Evolutionary conservation across 768 basidiomycete genomes (phyloP).

Genomic region (Rhizopogon sp.): DNA sequence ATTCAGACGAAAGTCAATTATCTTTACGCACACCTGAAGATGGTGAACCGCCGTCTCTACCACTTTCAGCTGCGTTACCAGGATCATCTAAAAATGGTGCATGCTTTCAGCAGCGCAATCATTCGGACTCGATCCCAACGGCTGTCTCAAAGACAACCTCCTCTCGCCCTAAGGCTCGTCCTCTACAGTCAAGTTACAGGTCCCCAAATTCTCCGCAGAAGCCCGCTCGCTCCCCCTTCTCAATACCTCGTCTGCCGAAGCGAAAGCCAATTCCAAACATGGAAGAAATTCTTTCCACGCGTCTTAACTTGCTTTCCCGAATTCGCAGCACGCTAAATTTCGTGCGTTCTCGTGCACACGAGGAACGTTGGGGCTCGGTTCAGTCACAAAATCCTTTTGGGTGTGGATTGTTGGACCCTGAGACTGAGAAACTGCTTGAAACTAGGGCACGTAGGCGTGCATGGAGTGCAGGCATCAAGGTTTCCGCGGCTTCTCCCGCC

Average conservation of each 20-base stretch:
- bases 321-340: slow-evolving; percentile 37
- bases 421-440: slow-evolving; percentile 39
- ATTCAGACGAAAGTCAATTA: slow-evolving; percentile 21
- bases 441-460: slow-evolving; percentile 57
- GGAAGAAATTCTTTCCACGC: slow-evolving; percentile 13
- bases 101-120: not conserved
- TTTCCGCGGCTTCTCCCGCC: slow-evolving; percentile 15
- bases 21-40: slow-evolving; percentile 24
- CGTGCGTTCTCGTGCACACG: slow-evolving; percentile 36
- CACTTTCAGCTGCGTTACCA: not conserved
- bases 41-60: slow-evolving; percentile 12
- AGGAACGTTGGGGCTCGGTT: slow-evolving; percentile 36
- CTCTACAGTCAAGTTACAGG: slow-evolving; percentile 1
- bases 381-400: slow-evolving; percentile 9
- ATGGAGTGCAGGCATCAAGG: slow-evolving; percentile 54
- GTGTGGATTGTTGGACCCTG: slow-evolving; percentile 11
- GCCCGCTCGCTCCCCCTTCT: not conserved
- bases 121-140: not conserved
- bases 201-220: not conserved
- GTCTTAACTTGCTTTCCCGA: slow-evolving; percentile 24
- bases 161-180: slow-evolving; percentile 22
- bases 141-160: slow-evolving; percentile 18
- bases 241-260: slow-evolving; percentile 6
- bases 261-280: not conserved
- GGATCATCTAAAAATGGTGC: not conserved